These are phyloP conservation scores for barley (Hordeum vulgare) DNA, from an alignment of 176 grass and related monocot genomes.

Conservation along the genomic window MorexV3_pseudomolecules_assembly NC_058522.1:43387433-43387932, in stretches of 20 bases:
- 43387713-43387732: neutral
- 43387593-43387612: neutral
- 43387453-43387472: neutral
- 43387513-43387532: neutral
- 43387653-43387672: neutral
- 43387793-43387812: neutral
- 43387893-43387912: neutral
- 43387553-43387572: neutral
- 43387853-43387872: neutral
- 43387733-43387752: conserved; percentile 7
- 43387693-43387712: neutral
- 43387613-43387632: neutral
- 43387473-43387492: neutral
- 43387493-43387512: neutral
- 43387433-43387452: neutral
- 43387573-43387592: neutral
- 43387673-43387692: neutral
- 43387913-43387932: neutral
- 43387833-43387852: neutral
- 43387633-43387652: neutral
- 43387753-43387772: conserved; percentile 8
- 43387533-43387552: neutral
- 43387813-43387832: too few relatives aligned
- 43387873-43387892: neutral
- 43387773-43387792: neutral